These are phyloP conservation scores for Gracilaria caudata DNA, from an alignment of 23 red algal species.

Conservation along the genomic window DNA sequence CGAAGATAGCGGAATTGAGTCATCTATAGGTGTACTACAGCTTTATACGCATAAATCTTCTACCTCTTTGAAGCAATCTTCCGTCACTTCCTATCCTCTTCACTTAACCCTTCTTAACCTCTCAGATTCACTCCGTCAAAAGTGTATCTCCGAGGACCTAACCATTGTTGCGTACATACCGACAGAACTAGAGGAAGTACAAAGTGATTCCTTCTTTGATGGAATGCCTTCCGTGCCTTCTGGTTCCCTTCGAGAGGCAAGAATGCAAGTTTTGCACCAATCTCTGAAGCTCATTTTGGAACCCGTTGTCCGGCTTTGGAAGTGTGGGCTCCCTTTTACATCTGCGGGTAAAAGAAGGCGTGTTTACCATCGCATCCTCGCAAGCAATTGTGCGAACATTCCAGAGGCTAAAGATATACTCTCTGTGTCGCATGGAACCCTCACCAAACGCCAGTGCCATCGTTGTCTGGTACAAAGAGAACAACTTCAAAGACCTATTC, in stretches of 20 bases:
- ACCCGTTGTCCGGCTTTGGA: not conserved
- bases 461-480: not conserved
- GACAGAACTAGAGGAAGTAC: not conserved
- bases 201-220: not conserved
- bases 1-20: not conserved
- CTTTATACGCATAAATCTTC: conserved; percentile 29
- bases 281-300: not conserved
- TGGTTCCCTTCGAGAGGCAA: not conserved
- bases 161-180: conserved; percentile 4
- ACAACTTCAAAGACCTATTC: not conserved
- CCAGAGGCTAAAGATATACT: not conserved
- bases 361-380: not conserved
- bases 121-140: not conserved
- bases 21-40: not conserved
- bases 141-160: not conserved
- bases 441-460: not conserved
- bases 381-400: not conserved
- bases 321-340: not conserved
- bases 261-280: conserved; percentile 10
- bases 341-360: not conserved
- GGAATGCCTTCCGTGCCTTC: not conserved
- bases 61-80: conserved; percentile 27
- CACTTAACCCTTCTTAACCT: conserved; percentile 17
- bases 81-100: conserved; percentile 11
- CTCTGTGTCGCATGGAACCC: not conserved